A percentile compares a stretch with the other conserved stretches of the same genome.
These are phyloP conservation scores for Wickerhamiella cacticola DNA, from an alignment of 805 yeast species.

Conservation along the genomic window DNA sequence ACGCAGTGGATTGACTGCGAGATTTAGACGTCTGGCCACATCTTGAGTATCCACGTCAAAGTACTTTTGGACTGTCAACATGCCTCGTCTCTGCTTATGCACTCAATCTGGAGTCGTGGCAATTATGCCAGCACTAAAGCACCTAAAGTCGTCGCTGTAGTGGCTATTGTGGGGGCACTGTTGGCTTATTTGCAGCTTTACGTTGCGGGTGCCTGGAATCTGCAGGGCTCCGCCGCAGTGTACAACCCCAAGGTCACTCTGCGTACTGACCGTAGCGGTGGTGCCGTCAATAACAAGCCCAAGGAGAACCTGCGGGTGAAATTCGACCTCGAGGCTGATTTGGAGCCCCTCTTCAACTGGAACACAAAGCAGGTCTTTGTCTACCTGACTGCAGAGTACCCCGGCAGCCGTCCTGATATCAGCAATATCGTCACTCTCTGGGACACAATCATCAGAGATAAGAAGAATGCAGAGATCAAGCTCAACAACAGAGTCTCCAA, in stretches of 20 bases:
- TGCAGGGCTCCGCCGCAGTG: slow-evolving; percentile 16
- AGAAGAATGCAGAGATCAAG: slow-evolving; percentile 46
- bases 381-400: slow-evolving; percentile 82
- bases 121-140: slow-evolving; percentile 7
- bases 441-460: slow-evolving; percentile 65
- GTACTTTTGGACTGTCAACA: slow-evolving; percentile 29
- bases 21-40: slow-evolving; percentile 42
- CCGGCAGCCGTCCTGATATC: slow-evolving; percentile 29
- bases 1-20: slow-evolving; percentile 46
- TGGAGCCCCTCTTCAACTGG: slow-evolving; percentile 81
- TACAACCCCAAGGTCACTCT: slow-evolving; percentile 20
- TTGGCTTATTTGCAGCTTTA: slow-evolving; percentile 23
- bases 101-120: slow-evolving; percentile 11
- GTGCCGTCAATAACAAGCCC: slow-evolving; percentile 51
- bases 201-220: slow-evolving; percentile 21
- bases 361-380: slow-evolving; percentile 94
- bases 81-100: background rate
- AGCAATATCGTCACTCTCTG: slow-evolving; percentile 68
- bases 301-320: slow-evolving; percentile 63
- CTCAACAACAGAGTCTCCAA: slow-evolving; percentile 48
- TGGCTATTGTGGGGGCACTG: slow-evolving; percentile 25
- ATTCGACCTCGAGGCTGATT: slow-evolving; percentile 64
- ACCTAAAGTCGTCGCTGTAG: slow-evolving; percentile 25
- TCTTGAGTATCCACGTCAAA: slow-evolving; percentile 59
- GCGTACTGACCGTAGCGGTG: slow-evolving; percentile 39